phyloP scores from a whole-genome alignment of 352 stramenopile species.

The Globisporangium perplexum region DNA sequence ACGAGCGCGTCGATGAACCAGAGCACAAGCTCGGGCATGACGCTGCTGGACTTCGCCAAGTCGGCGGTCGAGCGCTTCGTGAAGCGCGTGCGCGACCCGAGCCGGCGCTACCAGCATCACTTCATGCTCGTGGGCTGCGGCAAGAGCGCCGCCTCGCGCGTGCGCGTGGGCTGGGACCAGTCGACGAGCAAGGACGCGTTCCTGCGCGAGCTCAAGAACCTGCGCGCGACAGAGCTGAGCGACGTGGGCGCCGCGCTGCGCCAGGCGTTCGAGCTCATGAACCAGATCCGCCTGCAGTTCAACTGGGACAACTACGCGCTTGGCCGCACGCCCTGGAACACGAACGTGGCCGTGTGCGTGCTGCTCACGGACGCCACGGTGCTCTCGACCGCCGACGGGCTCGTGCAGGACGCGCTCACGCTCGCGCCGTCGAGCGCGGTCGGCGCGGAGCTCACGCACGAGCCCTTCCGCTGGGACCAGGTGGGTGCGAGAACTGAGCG shows the following conservation, averaged over 20 bases:
- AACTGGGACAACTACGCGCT: constrained; percentile 87
- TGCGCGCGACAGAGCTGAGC: constrained; percentile 73
- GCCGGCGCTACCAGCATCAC: constrained; percentile 81
- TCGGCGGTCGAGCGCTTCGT: constrained; percentile 85
- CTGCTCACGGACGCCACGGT: constrained; percentile 78
- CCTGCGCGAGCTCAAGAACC: constrained; percentile 76
- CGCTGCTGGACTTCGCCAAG: constrained; percentile 86
- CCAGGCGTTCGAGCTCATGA: constrained; percentile 86
- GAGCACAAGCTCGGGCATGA: constrained; percentile 85
- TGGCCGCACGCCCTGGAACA: constrained; percentile 75
- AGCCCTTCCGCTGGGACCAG: constrained; percentile 86
- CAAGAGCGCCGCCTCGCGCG: constrained; percentile 42
- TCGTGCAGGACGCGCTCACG: constrained; percentile 67
- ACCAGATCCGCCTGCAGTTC: constrained; percentile 84
- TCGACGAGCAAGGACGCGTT: constrained; percentile 85
- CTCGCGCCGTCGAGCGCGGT: constrained; percentile 65
- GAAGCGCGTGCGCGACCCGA: constrained; percentile 80
- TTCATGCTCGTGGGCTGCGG: constrained; percentile 87
- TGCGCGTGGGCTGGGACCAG: constrained; percentile 82
- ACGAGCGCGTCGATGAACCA: constrained; percentile 90
- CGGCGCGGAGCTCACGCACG: constrained; percentile 69
- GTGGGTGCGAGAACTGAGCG: constrained; percentile 10
- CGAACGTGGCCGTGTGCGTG: constrained; percentile 77
- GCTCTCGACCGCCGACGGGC: constrained; percentile 55
- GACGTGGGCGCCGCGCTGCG: constrained; percentile 66